Evolutionary conservation across 192 early-diverging fungal genomes (phyloP).

Genomic region (Podila epicladia): DNA sequence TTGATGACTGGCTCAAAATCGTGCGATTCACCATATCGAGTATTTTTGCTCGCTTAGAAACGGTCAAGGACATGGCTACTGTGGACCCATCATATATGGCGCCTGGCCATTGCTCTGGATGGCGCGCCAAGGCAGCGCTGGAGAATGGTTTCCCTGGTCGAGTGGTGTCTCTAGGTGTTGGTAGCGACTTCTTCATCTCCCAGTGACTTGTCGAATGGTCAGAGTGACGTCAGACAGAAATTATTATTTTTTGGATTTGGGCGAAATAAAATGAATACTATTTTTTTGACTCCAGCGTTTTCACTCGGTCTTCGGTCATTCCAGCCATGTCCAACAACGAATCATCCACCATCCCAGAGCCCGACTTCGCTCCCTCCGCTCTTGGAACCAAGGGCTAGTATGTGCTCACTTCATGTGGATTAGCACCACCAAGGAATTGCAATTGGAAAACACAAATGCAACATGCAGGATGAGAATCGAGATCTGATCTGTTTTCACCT

Average conservation of each 20-base stretch:
- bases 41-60: constrained; percentile 5
- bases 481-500: background rate
- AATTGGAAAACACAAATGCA: background rate
- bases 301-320: background rate
- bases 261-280: too few species aligned
- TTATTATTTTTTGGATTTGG: too few species aligned
- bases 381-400: constrained; percentile 74
- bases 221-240: background rate
- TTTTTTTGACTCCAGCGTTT: background rate
- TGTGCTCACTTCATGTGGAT: constrained; percentile 4
- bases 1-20: too few species aligned
- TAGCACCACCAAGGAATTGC: background rate
- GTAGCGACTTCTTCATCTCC: constrained; percentile 37
- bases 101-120: constrained; percentile 53
- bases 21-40: too few species aligned
- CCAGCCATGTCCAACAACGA: constrained; percentile 6
- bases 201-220: background rate
- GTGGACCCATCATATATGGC: constrained; percentile 40
- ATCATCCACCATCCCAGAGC: constrained; percentile 23
- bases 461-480: background rate
- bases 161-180: constrained; percentile 32
- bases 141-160: constrained; percentile 36
- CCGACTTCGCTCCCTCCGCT: constrained; percentile 61
- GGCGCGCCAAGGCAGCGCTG: constrained; percentile 42
- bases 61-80: constrained; percentile 26